phyloP scores from a whole-genome alignment of 2,329 filamentous ascomycete genomes.

The Ceratocystiopsis sp. region DNA sequence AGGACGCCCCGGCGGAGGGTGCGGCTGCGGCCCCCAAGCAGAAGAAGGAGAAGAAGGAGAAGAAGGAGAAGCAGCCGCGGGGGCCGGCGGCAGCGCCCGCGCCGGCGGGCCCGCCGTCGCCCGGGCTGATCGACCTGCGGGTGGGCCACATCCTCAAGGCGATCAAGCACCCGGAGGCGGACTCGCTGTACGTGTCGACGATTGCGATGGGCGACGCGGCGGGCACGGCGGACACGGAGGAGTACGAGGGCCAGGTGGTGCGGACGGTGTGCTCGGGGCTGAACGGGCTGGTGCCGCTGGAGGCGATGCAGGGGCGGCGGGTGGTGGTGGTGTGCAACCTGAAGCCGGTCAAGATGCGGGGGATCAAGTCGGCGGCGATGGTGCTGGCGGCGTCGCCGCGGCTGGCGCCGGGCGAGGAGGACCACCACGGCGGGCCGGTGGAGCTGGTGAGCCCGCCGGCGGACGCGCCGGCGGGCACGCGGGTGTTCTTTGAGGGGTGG shows the following conservation, averaged over 20 bases:
- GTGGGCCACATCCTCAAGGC: constrained; percentile 97
- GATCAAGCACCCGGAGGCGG: constrained; percentile 87
- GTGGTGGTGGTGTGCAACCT: constrained; percentile 94
- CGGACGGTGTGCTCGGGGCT: constrained; percentile 94
- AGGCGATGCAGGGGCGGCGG: constrained; percentile 93
- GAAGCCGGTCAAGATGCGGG: constrained; percentile 98
- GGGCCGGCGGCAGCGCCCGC: constrained; percentile 43
- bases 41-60: constrained; percentile 52
- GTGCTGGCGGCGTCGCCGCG: constrained; percentile 87
- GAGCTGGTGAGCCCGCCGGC: constrained; percentile 78
- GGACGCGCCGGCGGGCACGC: constrained; percentile 64
- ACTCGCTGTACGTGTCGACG: constrained; percentile 87
- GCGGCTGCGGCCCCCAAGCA: constrained; percentile 18
- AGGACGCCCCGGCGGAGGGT: constrained; percentile 6
- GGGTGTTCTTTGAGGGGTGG: constrained; percentile 90
- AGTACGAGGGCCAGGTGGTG: constrained; percentile 80
- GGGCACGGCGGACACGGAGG: constrained; percentile 72
- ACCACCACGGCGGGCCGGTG: constrained; percentile 76
- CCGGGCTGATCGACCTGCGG: constrained; percentile 78
- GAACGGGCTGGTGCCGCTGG: constrained; percentile 79
- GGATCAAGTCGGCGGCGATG: constrained; percentile 65
- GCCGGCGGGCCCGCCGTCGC: constrained; percentile 65
- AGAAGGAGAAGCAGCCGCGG: constrained; percentile 66
- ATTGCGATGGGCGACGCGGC: constrained; percentile 84
- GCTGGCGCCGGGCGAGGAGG: constrained; percentile 62